Base-by-base conservation (phyloP, 2,329 filamentous ascomycete genomes). In the Diaporthe longicolla region DNA sequence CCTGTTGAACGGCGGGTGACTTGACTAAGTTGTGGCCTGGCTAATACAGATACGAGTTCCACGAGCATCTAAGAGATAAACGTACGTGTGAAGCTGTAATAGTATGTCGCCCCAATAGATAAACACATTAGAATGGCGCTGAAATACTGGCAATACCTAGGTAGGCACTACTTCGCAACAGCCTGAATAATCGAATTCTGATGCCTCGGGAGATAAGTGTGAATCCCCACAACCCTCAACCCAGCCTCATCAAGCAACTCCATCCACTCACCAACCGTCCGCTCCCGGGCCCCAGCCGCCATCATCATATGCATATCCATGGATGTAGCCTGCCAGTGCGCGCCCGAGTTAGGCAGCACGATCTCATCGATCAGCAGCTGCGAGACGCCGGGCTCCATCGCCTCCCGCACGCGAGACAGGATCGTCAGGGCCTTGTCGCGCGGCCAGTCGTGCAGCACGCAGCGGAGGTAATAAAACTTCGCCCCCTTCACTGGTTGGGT, bases 341-440 rank as follows among this genome's bases (percentile, higher is more conserved):
- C 82, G 9, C 79, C 79, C 4, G 54, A 76, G 32, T 84, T 77
- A 0, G 84, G 83, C 11, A 87, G 52, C 10, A 86, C 82, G 17
- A 83, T 79, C 32, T 87, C 86, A 69, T 85, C 82, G 63, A 87
- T 82, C 35, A 87, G 75, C 40, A 87, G 79, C 15, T 78, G 76
- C 3, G 83, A 85, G 7, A 81, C 80, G 0, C 13, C n/a, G 35
- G 77, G 70, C 2, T 73, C 77, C 79, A 86, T 79, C 13, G 83
- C 84, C 0, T 78, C 74, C 4, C 75, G 73, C 21, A 83, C 73
- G 24, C 82, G 79, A 13, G 76, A 76, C 45, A 85, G 80, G 29
- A 87, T 84, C 21, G 73, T n/a, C 4, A 72, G 72, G 8, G 76
- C 79, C 50, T 81, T 77, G 8, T 81, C 76, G 59, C 84, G 82